Conservation (phyloP, 1,284 basidiomycete genomes). For the Cutaneotrichosporon daszewskae region DNA sequence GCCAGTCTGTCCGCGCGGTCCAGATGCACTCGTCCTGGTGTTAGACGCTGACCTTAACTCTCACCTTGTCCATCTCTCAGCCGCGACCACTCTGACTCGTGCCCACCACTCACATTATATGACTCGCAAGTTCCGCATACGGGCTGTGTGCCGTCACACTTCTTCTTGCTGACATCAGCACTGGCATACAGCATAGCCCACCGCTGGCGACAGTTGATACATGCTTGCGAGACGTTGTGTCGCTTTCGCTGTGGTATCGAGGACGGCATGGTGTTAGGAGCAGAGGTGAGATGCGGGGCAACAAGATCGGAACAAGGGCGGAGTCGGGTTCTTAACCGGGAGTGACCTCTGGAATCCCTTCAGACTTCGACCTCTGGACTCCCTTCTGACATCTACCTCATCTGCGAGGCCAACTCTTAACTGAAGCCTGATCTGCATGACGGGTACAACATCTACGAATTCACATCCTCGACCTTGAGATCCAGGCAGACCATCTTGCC, state of each 20-base stretch:
- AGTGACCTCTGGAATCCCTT: too few species aligned
- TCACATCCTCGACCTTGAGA: slow-evolving; percentile 17
- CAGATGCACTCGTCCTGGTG: slow-evolving; percentile 31
- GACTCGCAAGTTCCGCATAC: slow-evolving; percentile 34
- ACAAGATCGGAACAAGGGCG: too few species aligned
- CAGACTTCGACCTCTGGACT: too few species aligned
- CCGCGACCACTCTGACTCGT: not conserved
- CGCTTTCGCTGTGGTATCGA: too few species aligned
- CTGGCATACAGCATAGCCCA: not conserved
- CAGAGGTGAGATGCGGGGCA: too few species aligned
- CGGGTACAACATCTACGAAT: not conserved
- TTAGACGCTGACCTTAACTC: not conserved
- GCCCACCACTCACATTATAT: slow-evolving; percentile 23
- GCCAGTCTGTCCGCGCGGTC: slow-evolving; percentile 23
- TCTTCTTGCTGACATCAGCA: slow-evolving; percentile 24
- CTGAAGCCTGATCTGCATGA: too few species aligned
- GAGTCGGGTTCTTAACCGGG: too few species aligned
- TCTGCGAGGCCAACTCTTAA: too few species aligned
- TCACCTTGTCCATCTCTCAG: not conserved
- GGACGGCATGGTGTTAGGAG: too few species aligned
- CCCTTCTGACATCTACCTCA: too few species aligned
- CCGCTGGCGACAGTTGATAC: slow-evolving; percentile 15
- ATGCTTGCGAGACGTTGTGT: slow-evolving; percentile 10
- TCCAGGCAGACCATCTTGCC: slow-evolving; percentile 37
- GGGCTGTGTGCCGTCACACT: slow-evolving; percentile 37